phyloP scores from a whole-genome alignment of 179 eudicot genomes.

The Carnegiea gigantea region DNA sequence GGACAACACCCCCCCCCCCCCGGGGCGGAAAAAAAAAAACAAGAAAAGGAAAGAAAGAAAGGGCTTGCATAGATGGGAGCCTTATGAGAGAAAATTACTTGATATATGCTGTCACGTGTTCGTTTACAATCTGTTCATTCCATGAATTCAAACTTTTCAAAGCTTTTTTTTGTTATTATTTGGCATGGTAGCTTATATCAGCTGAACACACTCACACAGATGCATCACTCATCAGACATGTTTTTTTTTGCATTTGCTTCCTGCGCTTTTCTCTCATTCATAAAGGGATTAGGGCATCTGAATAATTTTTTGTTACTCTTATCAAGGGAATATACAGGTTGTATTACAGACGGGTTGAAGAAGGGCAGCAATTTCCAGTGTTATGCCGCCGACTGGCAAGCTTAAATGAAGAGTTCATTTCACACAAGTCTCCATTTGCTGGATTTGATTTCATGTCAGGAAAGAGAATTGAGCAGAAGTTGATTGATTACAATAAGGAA shows the following conservation, averaged over 20 bases:
- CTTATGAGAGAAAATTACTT: too few relatives aligned
- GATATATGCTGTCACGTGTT: too few relatives aligned
- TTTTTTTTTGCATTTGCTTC: neutral
- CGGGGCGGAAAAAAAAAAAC: too few relatives aligned
- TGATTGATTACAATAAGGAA: constrained; percentile 87
- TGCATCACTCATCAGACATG: neutral
- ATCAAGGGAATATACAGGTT: constrained; percentile 67
- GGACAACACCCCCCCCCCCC: too few relatives aligned
- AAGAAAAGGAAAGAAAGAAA: too few relatives aligned
- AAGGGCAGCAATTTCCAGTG: constrained; percentile 89
- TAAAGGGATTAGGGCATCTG: constrained; percentile 13
- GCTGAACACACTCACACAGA: too few relatives aligned
- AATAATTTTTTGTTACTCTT: constrained; percentile 23
- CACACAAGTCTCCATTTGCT: constrained; percentile 76
- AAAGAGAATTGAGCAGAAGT: constrained; percentile 75
- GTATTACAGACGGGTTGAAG: constrained; percentile 86
- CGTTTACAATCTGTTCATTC: too few relatives aligned
- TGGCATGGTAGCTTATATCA: too few relatives aligned
- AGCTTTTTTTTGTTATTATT: neutral
- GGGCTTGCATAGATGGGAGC: too few relatives aligned
- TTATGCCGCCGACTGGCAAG: constrained; percentile 86
- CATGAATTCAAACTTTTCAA: too few relatives aligned
- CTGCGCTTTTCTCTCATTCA: neutral
- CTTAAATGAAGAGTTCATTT: constrained; percentile 80
- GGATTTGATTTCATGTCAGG: constrained; percentile 95